Base-by-base conservation (phyloP, 306 rosid genomes). In the Cicer cuneatum region DNA sequence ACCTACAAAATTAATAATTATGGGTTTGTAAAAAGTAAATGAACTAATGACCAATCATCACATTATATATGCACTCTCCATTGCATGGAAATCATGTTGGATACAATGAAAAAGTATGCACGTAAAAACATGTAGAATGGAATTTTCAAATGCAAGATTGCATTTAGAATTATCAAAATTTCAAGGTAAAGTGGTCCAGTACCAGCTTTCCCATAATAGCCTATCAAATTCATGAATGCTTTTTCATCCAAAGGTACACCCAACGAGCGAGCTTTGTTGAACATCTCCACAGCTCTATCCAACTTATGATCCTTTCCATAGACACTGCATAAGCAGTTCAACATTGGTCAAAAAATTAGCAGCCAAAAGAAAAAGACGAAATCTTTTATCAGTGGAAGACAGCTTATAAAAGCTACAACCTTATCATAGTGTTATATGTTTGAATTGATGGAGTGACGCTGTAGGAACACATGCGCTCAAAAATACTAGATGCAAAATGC, bases 201-300 rank as follows among this genome's bases (percentile, higher is more conserved):
- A 93, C 98, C 98, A 77, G 94, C 91, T 78, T 93, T 93, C 74
- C 97, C 98, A 51, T 86, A 93, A 84, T 77, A 87, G 86, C 88
- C 90, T 76, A 93, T 89, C 88, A 93, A 71, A 84, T 93, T 91
- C 89, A 84, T 85, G 82, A 80, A 88, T 42, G 91, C 78, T 81
- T 84, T 91, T 82, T 86, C 98, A 87, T 89, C 97, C 68, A 85
- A 81, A 77, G 83, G 56, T 79, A 82, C 70, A 59, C 80, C 87
- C 57, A 70, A 76, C 58, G 84, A 60, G 46, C 83, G 47, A 80
- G 94, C 97, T 58, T 83, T 75, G 79, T 86, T 79, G 85, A 93
- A 83, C 87, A 93, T 89, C 82, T 87, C 94, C 48, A 85, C 79
- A 58, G 96, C 98, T 84, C 24, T 84, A 65, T 89, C 94, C 80